Conservation (phyloP, 768 basidiomycete species). For the Tulasnella sp. region DNA sequence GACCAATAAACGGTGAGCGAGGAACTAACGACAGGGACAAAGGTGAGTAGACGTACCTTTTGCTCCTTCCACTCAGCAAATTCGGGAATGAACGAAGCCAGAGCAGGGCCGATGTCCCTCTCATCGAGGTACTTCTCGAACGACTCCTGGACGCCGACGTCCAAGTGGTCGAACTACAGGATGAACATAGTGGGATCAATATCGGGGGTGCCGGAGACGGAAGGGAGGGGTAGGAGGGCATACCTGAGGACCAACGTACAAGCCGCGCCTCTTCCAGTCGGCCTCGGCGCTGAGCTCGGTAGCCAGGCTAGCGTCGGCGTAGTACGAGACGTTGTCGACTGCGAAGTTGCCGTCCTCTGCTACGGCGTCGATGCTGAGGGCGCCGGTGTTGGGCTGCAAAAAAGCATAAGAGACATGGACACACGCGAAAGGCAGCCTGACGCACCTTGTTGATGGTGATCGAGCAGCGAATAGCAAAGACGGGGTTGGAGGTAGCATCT, state of each 20-base stretch:
- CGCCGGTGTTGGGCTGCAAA: constrained; percentile 52
- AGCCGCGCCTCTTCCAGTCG: constrained; percentile 87
- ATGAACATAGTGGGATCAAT: background rate
- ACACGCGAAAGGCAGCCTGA: background rate
- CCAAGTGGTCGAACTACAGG: constrained; percentile 80
- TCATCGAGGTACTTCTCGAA: constrained; percentile 87
- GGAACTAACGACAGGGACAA: constrained; percentile 1
- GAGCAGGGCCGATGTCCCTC: constrained; percentile 76
- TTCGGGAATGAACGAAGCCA: constrained; percentile 87
- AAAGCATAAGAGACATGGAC: background rate
- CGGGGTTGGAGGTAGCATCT: constrained; percentile 36
- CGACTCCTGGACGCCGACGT: constrained; percentile 80
- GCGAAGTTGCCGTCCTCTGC: constrained; percentile 75
- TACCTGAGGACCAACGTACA: constrained; percentile 90
- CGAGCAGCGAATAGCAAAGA: constrained; percentile 72
- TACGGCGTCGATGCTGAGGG: constrained; percentile 67
- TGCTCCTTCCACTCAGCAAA: constrained; percentile 91
- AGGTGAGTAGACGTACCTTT: constrained; percentile 53
- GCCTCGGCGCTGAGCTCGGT: constrained; percentile 79
- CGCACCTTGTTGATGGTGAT: constrained; percentile 80
- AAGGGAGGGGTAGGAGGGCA: constrained; percentile 27
- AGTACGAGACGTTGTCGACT: constrained; percentile 88
- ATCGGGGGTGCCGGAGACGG: background rate
- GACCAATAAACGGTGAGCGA: background rate
- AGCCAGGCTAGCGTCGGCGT: constrained; percentile 65